A percentile compares a stretch with the other conserved stretches of the same genome.
These are phyloP conservation scores for Pyrenophora teres DNA, from an alignment of 2,329 filamentous ascomycete species.

Conservation along the genomic window DNA sequence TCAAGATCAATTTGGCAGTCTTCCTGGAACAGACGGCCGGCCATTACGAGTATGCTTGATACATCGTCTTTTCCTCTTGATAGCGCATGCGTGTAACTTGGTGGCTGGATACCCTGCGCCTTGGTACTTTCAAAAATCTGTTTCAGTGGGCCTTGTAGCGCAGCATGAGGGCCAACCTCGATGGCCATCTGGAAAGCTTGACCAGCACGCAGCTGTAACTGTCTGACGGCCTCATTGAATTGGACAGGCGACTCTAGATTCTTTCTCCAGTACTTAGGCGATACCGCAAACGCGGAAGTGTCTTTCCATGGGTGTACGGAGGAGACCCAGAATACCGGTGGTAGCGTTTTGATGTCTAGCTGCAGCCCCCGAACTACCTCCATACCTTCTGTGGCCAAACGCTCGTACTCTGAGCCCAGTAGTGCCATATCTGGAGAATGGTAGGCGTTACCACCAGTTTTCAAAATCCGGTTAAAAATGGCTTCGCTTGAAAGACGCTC, in stretches of 20 bases:
- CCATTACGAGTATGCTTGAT: too few species aligned
- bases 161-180: conserved; percentile 42
- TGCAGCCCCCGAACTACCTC: not conserved
- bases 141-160: conserved; percentile 48
- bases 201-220: not conserved
- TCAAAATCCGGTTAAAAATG: conserved; percentile 16
- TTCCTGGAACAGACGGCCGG: too few species aligned
- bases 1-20: not conserved
- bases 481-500: conserved; percentile 14
- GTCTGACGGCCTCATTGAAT: conserved; percentile 17
- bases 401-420: conserved; percentile 18
- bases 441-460: conserved; percentile 31
- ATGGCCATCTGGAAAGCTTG: conserved; percentile 5
- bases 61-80: not conserved
- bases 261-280: not conserved
- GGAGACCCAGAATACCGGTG: conserved; percentile 1
- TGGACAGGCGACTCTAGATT: conserved; percentile 28
- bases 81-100: not conserved
- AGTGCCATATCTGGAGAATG: conserved; percentile 34
- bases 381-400: not conserved
- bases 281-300: not conserved
- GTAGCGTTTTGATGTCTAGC: not conserved
- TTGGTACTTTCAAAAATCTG: conserved; percentile 39
- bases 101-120: too few species aligned
- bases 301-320: not conserved